These are phyloP conservation scores for Eurotiales sp. DNA, from an alignment of 2,329 filamentous ascomycete species.

Conservation along the genomic window DNA sequence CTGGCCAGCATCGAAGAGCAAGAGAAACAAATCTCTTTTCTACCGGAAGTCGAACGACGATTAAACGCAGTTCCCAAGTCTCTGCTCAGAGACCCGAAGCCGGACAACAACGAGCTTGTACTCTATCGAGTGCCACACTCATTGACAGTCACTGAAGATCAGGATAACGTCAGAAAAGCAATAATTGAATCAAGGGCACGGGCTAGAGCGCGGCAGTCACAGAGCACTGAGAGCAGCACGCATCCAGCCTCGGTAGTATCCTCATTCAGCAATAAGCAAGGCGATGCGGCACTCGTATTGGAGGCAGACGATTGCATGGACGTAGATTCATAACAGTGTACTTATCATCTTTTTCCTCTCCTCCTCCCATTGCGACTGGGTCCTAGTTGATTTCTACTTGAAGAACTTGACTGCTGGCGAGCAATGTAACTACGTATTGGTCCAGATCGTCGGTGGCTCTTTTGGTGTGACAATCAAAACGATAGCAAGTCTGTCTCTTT, in stretches of 20 bases:
- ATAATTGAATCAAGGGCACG: conserved; percentile 75
- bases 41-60: conserved; percentile 81
- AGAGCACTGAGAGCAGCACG: conserved; percentile 4
- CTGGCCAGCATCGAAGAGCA: conserved; percentile 64
- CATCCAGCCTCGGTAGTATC: neutral
- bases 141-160: conserved; percentile 68
- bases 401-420: no score
- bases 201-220: conserved; percentile 51
- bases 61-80: conserved; percentile 67
- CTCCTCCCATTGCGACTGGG: no score
- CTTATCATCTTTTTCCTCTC: neutral
- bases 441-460: no score
- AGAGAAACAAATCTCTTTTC: conserved; percentile 65
- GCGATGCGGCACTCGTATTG: neutral
- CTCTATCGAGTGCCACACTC: conserved; percentile 78
- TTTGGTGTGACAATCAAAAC: no score
- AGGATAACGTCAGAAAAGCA: conserved; percentile 72
- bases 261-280: neutral
- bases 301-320: conserved; percentile 7
- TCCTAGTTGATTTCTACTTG: no score
- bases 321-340: conserved; percentile 6
- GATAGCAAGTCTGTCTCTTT: no score
- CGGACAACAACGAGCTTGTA: conserved; percentile 61
- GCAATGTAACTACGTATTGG: no score
- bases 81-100: conserved; percentile 51